Evolutionary conservation across 805 yeast species (phyloP).

Genomic region (Candida silvicultrix): DNA sequence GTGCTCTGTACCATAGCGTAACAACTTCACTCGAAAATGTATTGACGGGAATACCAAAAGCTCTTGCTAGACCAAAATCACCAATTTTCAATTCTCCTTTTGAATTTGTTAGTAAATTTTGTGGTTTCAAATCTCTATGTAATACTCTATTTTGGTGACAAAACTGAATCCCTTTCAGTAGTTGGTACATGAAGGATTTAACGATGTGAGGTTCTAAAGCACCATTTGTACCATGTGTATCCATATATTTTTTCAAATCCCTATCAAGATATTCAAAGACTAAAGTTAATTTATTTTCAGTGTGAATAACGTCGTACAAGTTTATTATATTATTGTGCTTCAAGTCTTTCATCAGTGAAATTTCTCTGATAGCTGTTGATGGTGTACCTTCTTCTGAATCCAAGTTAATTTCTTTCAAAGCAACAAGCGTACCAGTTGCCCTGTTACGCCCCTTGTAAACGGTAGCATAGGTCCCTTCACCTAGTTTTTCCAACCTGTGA

Average conservation of each 20-base stretch:
- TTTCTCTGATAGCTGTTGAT: slow-evolving; percentile 95
- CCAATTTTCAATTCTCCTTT: slow-evolving; percentile 93
- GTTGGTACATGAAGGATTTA: slow-evolving; percentile 90
- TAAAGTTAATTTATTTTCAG: slow-evolving; percentile 89
- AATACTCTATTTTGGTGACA: slow-evolving; percentile 63
- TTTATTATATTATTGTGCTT: slow-evolving; percentile 91
- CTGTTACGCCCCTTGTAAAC: slow-evolving; percentile 91
- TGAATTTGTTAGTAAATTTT: slow-evolving; percentile 78
- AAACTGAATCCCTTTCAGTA: slow-evolving; percentile 73
- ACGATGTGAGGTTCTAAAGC: slow-evolving; percentile 84
- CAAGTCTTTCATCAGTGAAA: slow-evolving; percentile 89
- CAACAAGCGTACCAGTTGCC: slow-evolving; percentile 84
- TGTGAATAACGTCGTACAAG: slow-evolving; percentile 90
- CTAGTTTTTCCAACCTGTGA: slow-evolving; percentile 65
- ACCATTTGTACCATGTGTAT: slow-evolving; percentile 74
- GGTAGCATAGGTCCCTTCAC: slow-evolving; percentile 98
- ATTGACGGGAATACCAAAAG: slow-evolving; percentile 96
- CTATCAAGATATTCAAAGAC: slow-evolving; percentile 93
- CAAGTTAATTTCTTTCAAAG: slow-evolving; percentile 87
- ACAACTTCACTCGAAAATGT: slow-evolving; percentile 97
- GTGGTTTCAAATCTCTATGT: slow-evolving; percentile 87
- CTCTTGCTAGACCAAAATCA: slow-evolving; percentile 95
- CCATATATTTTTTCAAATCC: slow-evolving; percentile 94
- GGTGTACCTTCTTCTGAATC: slow-evolving; percentile 98
- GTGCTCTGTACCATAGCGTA: slow-evolving; percentile 97